Base-by-base conservation (phyloP, 768 basidiomycete species). In the Hypsizygus marmoreus region DNA sequence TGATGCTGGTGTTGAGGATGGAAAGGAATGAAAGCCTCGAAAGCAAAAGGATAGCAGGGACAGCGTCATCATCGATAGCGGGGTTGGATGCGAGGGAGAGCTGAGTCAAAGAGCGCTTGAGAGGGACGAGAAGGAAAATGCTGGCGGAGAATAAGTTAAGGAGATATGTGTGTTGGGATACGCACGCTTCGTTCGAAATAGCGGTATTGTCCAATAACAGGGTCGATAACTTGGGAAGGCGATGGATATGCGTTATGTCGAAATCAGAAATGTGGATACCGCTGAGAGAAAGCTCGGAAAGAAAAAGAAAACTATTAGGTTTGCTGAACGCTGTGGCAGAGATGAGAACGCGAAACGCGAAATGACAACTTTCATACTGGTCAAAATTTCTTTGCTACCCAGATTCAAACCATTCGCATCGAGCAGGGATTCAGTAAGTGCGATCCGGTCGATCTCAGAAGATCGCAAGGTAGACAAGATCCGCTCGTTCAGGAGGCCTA, bases 151-250 rank as follows among this genome's bases (percentile, higher is more conserved):
- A 32, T 56, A 34, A 56, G 48, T 43, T 16, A 20, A n/a, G 32
- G 45, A 30, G 14, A 20, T 30, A 8, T 10, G 19, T 24, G 45
- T 37, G n/a, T 28, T 40, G 8, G 31, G 40, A 16, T 14, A 56
- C 77, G 37, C 47, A 84, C 84, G 75, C 79, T 72, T 85, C 82
- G 53, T 85, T 81, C 29, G 77, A 71, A 25, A 85, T 77, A 9
- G 73, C 71, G 7, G 82, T 82, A 46, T 75, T 70, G 54, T 75
- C 72, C 16, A 84, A 62, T 29, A 68, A 58, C 24, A 86, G 66
- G 10, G 59, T 65, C 4, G 70, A 59, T 9, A 85, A 71, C 35
- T 65, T 70, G 3, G 77, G 80, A 12, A 85, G 72, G 47, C 75
- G 76, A 43, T 79, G 77, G 16, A 85, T 72, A 44, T 77, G 64